These are phyloP conservation scores for Pisolithus thermaeus DNA, from an alignment of 1,284 basidiomycete species.

Conservation along the genomic window DNA sequence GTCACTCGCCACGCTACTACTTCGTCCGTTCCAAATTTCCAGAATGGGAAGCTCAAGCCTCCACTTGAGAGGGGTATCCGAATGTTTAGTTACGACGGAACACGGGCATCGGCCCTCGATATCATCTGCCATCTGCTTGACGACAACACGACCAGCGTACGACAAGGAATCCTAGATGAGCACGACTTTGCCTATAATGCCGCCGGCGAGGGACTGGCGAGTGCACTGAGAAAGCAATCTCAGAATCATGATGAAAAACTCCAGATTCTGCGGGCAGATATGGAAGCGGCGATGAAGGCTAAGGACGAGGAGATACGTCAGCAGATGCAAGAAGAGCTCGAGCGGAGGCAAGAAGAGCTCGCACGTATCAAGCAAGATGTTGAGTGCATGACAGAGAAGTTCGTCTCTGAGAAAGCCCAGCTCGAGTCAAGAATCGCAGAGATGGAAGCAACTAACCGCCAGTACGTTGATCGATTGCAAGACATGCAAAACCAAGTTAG, in stretches of 20 bases:
- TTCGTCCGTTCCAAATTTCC: constrained; percentile 29
- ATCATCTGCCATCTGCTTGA: constrained; percentile 30
- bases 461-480: constrained; percentile 14
- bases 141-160: constrained; percentile 32
- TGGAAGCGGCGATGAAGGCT: constrained; percentile 30
- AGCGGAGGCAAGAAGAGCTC: constrained; percentile 29
- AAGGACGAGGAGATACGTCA: constrained; percentile 31
- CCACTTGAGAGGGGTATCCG: constrained; percentile 37
- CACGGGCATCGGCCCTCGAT: constrained; percentile 20
- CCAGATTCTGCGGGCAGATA: constrained; percentile 31
- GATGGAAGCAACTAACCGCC: constrained; percentile 25
- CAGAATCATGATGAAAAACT: constrained; percentile 28
- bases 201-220: constrained; percentile 35
- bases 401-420: constrained; percentile 27
- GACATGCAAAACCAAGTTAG: constrained; percentile 25
- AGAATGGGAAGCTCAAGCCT: constrained; percentile 34
- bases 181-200: constrained; percentile 34
- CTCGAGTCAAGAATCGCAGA: constrained; percentile 25
- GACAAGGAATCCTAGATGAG: constrained; percentile 37
- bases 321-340: constrained; percentile 34
- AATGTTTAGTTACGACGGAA: constrained; percentile 31
- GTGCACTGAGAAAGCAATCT: constrained; percentile 33
- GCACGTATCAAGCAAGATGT: constrained; percentile 24
- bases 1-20: constrained; percentile 30
- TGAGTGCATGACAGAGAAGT: constrained; percentile 26